Conservation (phyloP, 805 yeast species). For the Yamadazyma akitaensis region DNA sequence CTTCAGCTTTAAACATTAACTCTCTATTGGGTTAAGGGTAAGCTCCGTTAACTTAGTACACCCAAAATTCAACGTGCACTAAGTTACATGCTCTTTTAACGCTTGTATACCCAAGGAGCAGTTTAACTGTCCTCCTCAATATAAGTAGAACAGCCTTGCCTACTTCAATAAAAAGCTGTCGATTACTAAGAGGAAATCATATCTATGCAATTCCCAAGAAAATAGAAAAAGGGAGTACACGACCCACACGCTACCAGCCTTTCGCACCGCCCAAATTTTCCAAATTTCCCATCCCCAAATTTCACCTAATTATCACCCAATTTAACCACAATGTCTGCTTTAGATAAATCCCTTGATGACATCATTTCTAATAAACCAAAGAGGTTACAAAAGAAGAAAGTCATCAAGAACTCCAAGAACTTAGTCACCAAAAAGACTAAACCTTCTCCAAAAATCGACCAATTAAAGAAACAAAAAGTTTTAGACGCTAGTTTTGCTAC, state of each 20-base stretch:
- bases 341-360: conserved; percentile 94
- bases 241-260: not conserved
- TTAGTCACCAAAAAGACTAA: conserved; percentile 21
- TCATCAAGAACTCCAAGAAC: conserved; percentile 17
- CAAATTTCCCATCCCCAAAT: not conserved
- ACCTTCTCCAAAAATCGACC: conserved; percentile 15
- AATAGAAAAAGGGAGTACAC: not conserved
- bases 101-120: too few species aligned
- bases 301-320: not conserved
- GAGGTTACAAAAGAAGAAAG: conserved; percentile 9
- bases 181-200: too few species aligned
- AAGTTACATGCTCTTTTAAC: too few species aligned
- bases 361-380: conserved; percentile 62
- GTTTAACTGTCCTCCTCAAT: too few species aligned
- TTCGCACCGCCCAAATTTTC: not conserved
- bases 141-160: too few species aligned
- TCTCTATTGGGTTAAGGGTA: too few species aligned
- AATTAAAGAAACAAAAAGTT: conserved; percentile 9
- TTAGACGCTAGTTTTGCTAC: conserved; percentile 58
- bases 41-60: too few species aligned
- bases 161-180: too few species aligned
- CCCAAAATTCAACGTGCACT: too few species aligned
- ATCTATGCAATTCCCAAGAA: too few species aligned
- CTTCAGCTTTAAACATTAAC: too few species aligned
- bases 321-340: conserved; percentile 56